Base-by-base conservation (phyloP, 2,329 filamentous ascomycete genomes). In the Diatrype stigma region DNA sequence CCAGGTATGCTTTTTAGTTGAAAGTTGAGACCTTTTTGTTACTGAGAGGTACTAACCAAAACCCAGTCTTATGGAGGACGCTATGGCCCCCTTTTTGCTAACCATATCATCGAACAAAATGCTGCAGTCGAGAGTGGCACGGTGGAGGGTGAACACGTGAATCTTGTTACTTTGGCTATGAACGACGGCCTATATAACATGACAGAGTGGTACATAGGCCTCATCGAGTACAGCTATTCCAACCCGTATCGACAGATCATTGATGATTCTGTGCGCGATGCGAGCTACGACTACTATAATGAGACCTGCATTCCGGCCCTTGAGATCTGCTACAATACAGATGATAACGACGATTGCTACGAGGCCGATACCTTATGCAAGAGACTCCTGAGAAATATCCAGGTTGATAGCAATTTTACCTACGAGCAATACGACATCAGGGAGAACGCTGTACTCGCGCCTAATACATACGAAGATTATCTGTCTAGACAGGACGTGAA, bases 41-140 rank as follows among this genome's bases (percentile, higher is more conserved):
- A 30, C 26, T 30, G 5, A 10, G 26, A 6, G 10, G 26, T 30
- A 6, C 26, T 30, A 30, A 30, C 10, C 6, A 30, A 10, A 30
- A 10, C 5, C 6, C 10, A 30, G 26, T 78, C 74, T 0, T 84
- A 84, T 52, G 81, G 80, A 23, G 80, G 80, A n/a, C 75, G 79
- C 50, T 83, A 81, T 57, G 79, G 78, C 1, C 81, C 81, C 1
- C 76, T 75, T 21, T 82, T 82, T 53, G 73, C 75, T 14, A 67
- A 71, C 10, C 79, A 80, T 59, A 79, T 85, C 58, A 67, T 81
- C 51, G 63, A 74, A 17, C 77, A 84, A 60, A 85, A 85, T 54
- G 70, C 73, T 14, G 66, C 66, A 19, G 82, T 85, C 51, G 61
- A 63, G 11, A 53, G 64, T 3, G 76, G 78, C 11, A 65, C 61